Conservation (phyloP, 257 asterid genomes). For the Solanum okadae region DNA sequence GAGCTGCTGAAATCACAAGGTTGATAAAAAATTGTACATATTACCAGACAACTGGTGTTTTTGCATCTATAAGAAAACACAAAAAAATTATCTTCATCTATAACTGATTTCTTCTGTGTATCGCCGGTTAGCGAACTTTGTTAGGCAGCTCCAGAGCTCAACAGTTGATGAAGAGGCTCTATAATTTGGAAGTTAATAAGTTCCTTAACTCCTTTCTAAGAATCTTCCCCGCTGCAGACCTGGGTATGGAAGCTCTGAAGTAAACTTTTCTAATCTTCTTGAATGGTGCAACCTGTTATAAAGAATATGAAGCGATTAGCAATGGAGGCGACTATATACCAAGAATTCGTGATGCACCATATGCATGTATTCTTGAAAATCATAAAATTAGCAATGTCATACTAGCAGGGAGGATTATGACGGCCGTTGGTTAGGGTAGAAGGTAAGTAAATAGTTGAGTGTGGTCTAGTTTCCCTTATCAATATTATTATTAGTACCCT, state of each 20-base stretch:
- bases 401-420: not conserved
- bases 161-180: constrained; percentile 1
- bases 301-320: not conserved
- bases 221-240: constrained; percentile 60
- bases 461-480: not conserved
- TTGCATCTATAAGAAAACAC: not conserved
- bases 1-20: not conserved
- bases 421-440: not conserved
- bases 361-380: not conserved
- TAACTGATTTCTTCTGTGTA: not conserved
- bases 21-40: not conserved
- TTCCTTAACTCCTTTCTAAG: constrained; percentile 44
- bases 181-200: constrained; percentile 42
- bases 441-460: not conserved
- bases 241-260: constrained; percentile 40
- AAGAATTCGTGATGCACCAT: not conserved
- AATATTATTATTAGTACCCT: not conserved
- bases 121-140: not conserved
- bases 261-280: constrained; percentile 71
- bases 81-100: not conserved
- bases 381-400: not conserved
- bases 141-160: not conserved
- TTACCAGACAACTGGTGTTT: not conserved
- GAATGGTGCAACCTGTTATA: constrained; percentile 67
- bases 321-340: not conserved